Conservation (phyloP, 495 filamentous ascomycete species). For the Xylaria telfairii region DNA sequence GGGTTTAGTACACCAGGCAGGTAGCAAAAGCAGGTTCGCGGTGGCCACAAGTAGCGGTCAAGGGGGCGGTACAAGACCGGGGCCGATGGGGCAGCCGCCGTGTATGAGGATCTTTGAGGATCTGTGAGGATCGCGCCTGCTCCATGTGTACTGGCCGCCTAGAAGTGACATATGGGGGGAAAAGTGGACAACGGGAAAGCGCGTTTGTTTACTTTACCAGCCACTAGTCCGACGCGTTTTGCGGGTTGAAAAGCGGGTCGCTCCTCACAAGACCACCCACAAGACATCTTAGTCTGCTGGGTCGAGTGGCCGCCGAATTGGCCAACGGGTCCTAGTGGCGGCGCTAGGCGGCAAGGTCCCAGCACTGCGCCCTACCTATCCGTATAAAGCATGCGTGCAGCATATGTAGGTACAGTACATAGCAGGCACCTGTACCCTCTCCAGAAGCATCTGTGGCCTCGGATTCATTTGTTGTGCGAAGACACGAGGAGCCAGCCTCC, state of each 20-base stretch:
- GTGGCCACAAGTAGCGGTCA: conserved; percentile 27
- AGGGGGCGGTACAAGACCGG: conserved; percentile 23
- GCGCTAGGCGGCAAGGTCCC: conserved; percentile 10
- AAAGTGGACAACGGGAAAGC: conserved; percentile 16
- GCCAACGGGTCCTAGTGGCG: not conserved
- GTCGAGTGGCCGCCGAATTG: not conserved
- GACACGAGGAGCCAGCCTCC: not conserved
- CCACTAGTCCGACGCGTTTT: conserved; percentile 26
- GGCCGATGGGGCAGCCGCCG: conserved; percentile 10
- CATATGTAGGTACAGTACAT: not conserved
- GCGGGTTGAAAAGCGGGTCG: conserved; percentile 17
- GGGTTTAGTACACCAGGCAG: conserved; percentile 3
- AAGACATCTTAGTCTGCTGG: conserved; percentile 5
- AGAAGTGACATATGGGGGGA: conserved; percentile 27
- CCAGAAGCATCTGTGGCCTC: conserved; percentile 4
- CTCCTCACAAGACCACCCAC: conserved; percentile 6
- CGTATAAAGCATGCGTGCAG: too few species aligned
- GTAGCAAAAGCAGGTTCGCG: not conserved
- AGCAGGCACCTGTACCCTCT: not conserved
- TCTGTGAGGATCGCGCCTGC: conserved; percentile 18
- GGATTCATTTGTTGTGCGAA: not conserved
- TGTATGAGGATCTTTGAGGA: conserved; percentile 16
- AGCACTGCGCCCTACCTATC: not conserved
- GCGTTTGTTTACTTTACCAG: conserved; percentile 30
- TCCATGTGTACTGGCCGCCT: conserved; percentile 8